Evolutionary conservation across 2,329 filamentous ascomycete genomes (phyloP), one percentile per base, ranked within the genome.

Genomic region (Furcasterigmium sp.): DNA sequence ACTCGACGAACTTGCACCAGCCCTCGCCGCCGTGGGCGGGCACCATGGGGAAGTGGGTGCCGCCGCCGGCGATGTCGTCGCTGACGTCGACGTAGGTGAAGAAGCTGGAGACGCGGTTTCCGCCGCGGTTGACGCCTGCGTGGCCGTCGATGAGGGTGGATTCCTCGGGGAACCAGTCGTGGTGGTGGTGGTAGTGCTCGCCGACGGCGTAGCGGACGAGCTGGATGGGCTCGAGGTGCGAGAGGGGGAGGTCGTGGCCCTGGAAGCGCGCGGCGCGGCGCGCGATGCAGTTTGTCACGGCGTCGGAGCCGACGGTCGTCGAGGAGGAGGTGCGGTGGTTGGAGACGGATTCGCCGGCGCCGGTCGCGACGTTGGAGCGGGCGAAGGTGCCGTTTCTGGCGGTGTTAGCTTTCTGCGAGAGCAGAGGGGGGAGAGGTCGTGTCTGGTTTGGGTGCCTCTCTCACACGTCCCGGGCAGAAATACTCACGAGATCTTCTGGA

Each of bases 141-240:
- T 49, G 45, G 9, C 32, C 28, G 8, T 32, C 23, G 5, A 19
- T 30, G 28, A n/a, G 13, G 19, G 29, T 63, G 55, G 23, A 50
- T 13, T 57, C 52, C 40, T 59, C 56, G 14, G 56, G 59, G 50
- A 64, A 67, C 64, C 65, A 68, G 51, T 69, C 66, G n/a, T 60
- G 65, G 48, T 69, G 66, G 48, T 61, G 63, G 43, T 66, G 59
- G 50, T 67, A 68, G 32, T 57, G 60, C 47, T 66, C 63, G 9
- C 63, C 62, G 8, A 47, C 43, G 18, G 53, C 62, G 42, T 69
- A 69, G 40, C 59, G 61, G 32, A 67, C 64, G 6, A 67, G 58
- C 47, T 68, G 65, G 15, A 68, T 46, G 0, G 65, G 61, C 53
- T 67, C 63, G 13, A 68, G 57, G 38, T 64, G 52, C 10, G 51